These are phyloP conservation scores for Acarospora socialis DNA, from an alignment of 2,329 filamentous ascomycete species.

Conservation along the genomic window DNA sequence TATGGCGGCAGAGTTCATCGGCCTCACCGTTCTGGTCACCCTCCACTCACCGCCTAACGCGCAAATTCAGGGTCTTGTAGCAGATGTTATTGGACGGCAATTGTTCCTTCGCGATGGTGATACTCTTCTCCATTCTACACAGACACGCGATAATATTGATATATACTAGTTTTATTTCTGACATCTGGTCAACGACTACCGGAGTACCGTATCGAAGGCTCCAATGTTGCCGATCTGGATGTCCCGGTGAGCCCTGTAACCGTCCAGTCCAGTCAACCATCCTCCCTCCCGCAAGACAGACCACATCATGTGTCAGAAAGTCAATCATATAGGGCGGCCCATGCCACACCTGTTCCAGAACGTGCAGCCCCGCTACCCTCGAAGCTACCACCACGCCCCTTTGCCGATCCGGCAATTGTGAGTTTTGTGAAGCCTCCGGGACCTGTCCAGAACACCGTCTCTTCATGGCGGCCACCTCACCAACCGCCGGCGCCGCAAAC, in stretches of 20 bases:
- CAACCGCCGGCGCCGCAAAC: too few relatives aligned
- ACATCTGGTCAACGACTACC: conserved; percentile 28
- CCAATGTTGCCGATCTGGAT: conserved; percentile 45
- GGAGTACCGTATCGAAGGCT: conserved; percentile 43
- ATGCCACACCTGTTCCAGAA: conserved; percentile 16
- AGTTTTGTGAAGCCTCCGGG: conserved; percentile 40
- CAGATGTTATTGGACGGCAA: conserved; percentile 53
- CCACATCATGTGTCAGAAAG: conserved; percentile 13
- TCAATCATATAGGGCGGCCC: conserved; percentile 9
- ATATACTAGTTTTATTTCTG: conserved; percentile 26
- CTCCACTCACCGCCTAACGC: conserved; percentile 51
- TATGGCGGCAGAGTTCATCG: conserved; percentile 60
- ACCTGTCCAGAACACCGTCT: too few relatives aligned
- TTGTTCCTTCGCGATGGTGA: conserved; percentile 60
- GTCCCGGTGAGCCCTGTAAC: conserved; percentile 25
- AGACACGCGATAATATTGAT: conserved; percentile 1
- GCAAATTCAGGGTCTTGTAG: conserved; percentile 55
- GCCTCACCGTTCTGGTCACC: conserved; percentile 60
- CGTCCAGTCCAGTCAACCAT: conserved; percentile 5
- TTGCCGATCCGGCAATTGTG: conserved; percentile 72
- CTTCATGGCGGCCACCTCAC: too few relatives aligned
- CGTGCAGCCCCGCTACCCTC: conserved; percentile 22
- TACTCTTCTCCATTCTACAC: conserved; percentile 15
- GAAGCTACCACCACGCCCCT: conserved; percentile 31
- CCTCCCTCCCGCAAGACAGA: conserved; percentile 14